phyloP scores from a whole-genome alignment of 2,329 filamentous ascomycete genomes.

The Fusarium cyanostomum region DNA sequence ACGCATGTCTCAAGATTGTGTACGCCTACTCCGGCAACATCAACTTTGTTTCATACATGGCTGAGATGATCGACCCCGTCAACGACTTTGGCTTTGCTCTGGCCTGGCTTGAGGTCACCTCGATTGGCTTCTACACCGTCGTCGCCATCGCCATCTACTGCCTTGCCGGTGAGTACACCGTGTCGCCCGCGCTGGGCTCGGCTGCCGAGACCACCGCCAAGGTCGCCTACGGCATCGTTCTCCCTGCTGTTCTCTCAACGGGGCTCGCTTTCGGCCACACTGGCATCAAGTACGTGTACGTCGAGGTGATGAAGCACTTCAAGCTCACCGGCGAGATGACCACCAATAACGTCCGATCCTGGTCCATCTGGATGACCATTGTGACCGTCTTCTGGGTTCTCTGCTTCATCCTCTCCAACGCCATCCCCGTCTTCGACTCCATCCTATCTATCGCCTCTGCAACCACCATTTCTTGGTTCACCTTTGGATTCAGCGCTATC shows the following conservation, averaged over 20 bases:
- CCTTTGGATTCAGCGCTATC: slow-evolving; percentile 49
- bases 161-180: slow-evolving; percentile 42
- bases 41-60: slow-evolving; percentile 50
- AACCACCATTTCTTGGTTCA: slow-evolving; percentile 51
- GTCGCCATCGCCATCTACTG: slow-evolving; percentile 43
- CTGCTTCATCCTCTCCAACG: slow-evolving; percentile 49
- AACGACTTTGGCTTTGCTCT: slow-evolving; percentile 45
- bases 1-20: slow-evolving; percentile 48
- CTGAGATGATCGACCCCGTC: slow-evolving; percentile 49
- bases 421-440: slow-evolving; percentile 51
- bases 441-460: slow-evolving; percentile 50
- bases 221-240: slow-evolving; percentile 47
- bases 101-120: slow-evolving; percentile 37
- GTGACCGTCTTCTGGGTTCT: slow-evolving; percentile 49
- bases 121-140: slow-evolving; percentile 40
- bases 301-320: slow-evolving; percentile 46
- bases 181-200: slow-evolving; percentile 41
- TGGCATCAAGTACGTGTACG: slow-evolving; percentile 49
- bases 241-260: slow-evolving; percentile 45
- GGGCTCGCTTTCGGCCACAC: slow-evolving; percentile 48
- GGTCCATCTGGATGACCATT: slow-evolving; percentile 48
- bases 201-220: slow-evolving; percentile 36
- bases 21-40: slow-evolving; percentile 52
- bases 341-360: slow-evolving; percentile 46
- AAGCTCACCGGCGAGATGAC: slow-evolving; percentile 48